Evolutionary conservation across 192 early-diverging fungal species (phyloP).

Genomic region (Backusella tuberculispora): DNA sequence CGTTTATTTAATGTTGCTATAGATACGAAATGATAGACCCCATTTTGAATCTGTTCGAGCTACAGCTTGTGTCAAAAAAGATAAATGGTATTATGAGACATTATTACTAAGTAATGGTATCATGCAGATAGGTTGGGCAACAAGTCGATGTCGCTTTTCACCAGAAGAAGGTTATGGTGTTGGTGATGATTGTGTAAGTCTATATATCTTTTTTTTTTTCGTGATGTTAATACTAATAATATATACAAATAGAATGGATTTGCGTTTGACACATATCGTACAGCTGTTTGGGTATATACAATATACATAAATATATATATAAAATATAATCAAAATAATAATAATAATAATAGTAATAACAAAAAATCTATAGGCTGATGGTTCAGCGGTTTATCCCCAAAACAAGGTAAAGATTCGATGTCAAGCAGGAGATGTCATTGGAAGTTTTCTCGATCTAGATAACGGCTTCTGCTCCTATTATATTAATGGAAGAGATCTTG

Average conservation of each 20-base stretch:
- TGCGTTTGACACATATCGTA: constrained; percentile 76
- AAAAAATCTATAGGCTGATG: constrained; percentile 42
- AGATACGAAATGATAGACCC: constrained; percentile 77
- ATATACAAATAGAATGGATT: constrained; percentile 59
- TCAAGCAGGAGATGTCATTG: constrained; percentile 58
- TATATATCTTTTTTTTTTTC: not conserved
- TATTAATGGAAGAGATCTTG: constrained; percentile 70
- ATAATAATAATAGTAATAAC: not conserved
- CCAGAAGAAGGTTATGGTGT: constrained; percentile 82
- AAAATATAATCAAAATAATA: not conserved
- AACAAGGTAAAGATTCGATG: constrained; percentile 52
- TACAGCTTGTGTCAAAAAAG: constrained; percentile 56
- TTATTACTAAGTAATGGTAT: constrained; percentile 68
- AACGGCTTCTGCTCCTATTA: constrained; percentile 61
- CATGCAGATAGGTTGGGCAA: constrained; percentile 85
- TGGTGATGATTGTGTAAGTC: constrained; percentile 64
- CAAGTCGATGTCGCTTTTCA: constrained; percentile 60
- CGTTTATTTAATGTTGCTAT: not conserved
- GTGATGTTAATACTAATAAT: not conserved
- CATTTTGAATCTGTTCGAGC: constrained; percentile 76
- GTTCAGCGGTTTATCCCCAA: constrained; percentile 45
- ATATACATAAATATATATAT: too few relatives aligned
- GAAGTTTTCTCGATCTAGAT: constrained; percentile 66
- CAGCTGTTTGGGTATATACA: constrained; percentile 72
- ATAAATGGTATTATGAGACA: constrained; percentile 78